A percentile compares a stretch with the other conserved stretches of the same genome.
These are phyloP conservation scores for Pythium pyrilobum DNA, from an alignment of 352 stramenopile genomes.

Conservation along the genomic window DNA sequence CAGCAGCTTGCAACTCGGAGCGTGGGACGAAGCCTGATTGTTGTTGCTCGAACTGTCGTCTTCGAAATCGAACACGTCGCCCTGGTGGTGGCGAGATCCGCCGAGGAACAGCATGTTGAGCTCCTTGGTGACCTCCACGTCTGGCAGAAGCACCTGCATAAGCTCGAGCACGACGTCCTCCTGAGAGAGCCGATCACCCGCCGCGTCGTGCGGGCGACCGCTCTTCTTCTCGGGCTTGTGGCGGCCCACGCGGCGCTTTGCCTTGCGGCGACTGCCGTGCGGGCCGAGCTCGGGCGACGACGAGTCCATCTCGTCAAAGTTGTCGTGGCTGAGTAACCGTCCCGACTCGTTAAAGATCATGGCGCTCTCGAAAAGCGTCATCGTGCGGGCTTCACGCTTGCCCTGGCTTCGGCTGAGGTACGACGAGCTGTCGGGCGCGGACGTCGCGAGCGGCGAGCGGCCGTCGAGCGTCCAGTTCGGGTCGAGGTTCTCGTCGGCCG, in stretches of 20 bases:
- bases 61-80: conserved; percentile 74
- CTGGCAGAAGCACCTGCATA: conserved; percentile 58
- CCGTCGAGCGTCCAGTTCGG: conserved; percentile 19
- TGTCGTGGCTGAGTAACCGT: conserved; percentile 61
- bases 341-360: conserved; percentile 74
- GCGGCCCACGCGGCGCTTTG: conserved; percentile 58
- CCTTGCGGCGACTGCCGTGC: conserved; percentile 34
- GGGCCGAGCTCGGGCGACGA: conserved; percentile 39
- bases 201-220: conserved; percentile 1
- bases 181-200: conserved; percentile 29
- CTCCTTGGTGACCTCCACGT: conserved; percentile 74
- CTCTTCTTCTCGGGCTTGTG: conserved; percentile 51
- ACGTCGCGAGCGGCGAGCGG: conserved; percentile 26
- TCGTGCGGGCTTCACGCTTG: conserved; percentile 44
- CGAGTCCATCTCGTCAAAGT: conserved; percentile 56
- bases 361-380: conserved; percentile 80
- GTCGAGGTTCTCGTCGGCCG: conserved; percentile 29
- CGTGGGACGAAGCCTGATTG: conserved; percentile 14
- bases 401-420: conserved; percentile 22
- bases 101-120: conserved; percentile 66
- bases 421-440: conserved; percentile 33
- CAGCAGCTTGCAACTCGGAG: conserved; percentile 19
- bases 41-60: conserved; percentile 37
- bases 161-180: conserved; percentile 77
- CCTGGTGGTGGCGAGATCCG: conserved; percentile 26